Conservation (phyloP, 805 yeast species). For the Jamesozyma spencerorum region DNA sequence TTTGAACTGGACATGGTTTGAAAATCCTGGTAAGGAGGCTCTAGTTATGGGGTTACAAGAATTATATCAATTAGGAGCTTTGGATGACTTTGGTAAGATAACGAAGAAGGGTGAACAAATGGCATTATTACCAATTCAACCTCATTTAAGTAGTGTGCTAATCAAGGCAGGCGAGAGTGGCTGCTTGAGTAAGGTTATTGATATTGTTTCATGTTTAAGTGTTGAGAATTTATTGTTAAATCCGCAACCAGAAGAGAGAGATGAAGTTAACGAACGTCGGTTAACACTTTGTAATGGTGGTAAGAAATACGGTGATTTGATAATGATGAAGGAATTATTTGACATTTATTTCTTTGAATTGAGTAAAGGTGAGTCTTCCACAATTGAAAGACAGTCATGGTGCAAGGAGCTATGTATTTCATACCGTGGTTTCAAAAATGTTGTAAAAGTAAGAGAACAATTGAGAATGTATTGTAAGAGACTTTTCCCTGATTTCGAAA, state of each 20-base stretch:
- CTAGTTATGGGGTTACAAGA: constrained; percentile 69
- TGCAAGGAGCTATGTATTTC: constrained; percentile 71
- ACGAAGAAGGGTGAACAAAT: constrained; percentile 75
- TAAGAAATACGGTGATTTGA: constrained; percentile 68
- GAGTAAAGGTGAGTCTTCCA: constrained; percentile 19
- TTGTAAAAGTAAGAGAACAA: constrained; percentile 64
- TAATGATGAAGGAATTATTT: constrained; percentile 70
- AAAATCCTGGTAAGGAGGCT: constrained; percentile 76
- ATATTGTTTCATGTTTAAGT: constrained; percentile 84
- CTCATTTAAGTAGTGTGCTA: constrained; percentile 80
- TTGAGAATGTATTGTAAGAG: constrained; percentile 30
- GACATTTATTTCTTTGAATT: constrained; percentile 37
- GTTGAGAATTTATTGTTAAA: constrained; percentile 81
- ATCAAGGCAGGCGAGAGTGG: constrained; percentile 52
- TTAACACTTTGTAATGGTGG: constrained; percentile 63
- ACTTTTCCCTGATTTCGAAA: constrained; percentile 7
- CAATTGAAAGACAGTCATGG: constrained; percentile 67
- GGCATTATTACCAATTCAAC: constrained; percentile 87
- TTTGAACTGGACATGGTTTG: constrained; percentile 85
- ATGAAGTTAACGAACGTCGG: constrained; percentile 72
- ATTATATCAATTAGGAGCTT: constrained; percentile 68
- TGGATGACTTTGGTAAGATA: constrained; percentile 65
- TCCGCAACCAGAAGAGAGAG: constrained; percentile 72
- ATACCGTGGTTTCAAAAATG: constrained; percentile 72
- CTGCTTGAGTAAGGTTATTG: constrained; percentile 61